These are phyloP conservation scores for Chytriomyces sp. DNA, from an alignment of 192 early-diverging fungal species.

Conservation along the genomic window DNA sequence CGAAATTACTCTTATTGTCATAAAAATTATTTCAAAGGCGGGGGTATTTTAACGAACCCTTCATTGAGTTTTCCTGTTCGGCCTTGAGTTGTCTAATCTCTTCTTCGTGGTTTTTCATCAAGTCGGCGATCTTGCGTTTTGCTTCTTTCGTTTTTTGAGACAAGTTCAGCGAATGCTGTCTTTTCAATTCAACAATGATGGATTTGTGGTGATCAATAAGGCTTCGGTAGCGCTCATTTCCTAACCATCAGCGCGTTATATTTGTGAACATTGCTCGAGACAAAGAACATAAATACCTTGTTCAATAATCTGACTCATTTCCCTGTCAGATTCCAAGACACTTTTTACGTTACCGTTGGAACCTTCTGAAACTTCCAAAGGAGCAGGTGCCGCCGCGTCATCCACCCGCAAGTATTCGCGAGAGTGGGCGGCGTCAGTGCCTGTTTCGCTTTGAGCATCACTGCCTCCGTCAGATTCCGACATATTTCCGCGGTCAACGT, in stretches of 20 bases:
- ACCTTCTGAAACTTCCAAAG: neutral
- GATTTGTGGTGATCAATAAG: conserved; percentile 32
- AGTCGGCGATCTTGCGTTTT: conserved; percentile 33
- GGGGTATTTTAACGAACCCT: neutral
- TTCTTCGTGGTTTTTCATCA: conserved; percentile 39
- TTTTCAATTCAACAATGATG: conserved; percentile 26
- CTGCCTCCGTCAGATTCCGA: neutral
- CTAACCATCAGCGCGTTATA: neutral
- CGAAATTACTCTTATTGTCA: too few relatives aligned
- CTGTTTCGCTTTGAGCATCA: neutral
- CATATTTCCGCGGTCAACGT: neutral
- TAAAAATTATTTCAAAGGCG: too few relatives aligned
- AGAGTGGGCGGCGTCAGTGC: neutral
- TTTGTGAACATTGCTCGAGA: too few relatives aligned
- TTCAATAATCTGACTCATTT: conserved; percentile 6
- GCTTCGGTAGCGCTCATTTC: conserved; percentile 22
- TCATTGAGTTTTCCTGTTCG: conserved; percentile 31
- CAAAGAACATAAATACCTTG: neutral
- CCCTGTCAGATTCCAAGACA: conserved; percentile 22
- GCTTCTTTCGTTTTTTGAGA: conserved; percentile 23
- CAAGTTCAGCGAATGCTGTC: conserved; percentile 7
- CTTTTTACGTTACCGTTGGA: neutral
- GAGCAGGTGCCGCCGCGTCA: too few relatives aligned
- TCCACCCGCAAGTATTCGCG: neutral
- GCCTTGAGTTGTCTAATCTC: conserved; percentile 36